These are phyloP conservation scores for Cyamopsis tetragonoloba DNA, from an alignment of 306 rosid genomes.

Conservation along the genomic window DNA sequence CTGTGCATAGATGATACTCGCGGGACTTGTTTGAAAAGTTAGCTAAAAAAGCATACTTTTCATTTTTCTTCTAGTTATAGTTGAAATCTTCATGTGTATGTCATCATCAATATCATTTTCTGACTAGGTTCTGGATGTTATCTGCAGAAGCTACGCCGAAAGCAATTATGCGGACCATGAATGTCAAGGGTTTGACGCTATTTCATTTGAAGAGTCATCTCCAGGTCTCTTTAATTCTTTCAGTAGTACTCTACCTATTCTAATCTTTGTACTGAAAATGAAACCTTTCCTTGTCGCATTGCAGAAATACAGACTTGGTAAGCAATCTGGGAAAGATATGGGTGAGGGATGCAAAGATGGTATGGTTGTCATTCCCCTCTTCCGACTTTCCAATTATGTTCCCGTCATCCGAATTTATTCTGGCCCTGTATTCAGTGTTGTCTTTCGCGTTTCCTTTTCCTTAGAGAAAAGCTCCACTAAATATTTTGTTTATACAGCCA, in stretches of 20 bases:
- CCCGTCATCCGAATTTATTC: slow-evolving; percentile 19
- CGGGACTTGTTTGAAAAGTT: slow-evolving; percentile 16
- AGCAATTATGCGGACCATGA: slow-evolving; percentile 99
- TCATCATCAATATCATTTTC: slow-evolving; percentile 28
- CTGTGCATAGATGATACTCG: neutral
- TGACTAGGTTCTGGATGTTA: slow-evolving; percentile 35
- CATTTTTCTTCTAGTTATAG: neutral
- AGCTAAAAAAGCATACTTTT: slow-evolving; percentile 7
- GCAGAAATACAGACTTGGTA: slow-evolving; percentile 97
- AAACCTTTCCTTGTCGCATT: slow-evolving; percentile 33
- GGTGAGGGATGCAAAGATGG: slow-evolving; percentile 89
- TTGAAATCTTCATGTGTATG: neutral
- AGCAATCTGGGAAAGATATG: slow-evolving; percentile 95
- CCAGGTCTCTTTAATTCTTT: slow-evolving; percentile 55
- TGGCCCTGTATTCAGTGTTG: neutral
- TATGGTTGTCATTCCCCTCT: slow-evolving; percentile 39
- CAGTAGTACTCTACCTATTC: neutral
- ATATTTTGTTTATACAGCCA: slow-evolving; percentile 1
- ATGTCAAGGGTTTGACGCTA: slow-evolving; percentile 95
- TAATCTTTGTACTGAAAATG: slow-evolving; percentile 16
- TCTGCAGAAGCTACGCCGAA: slow-evolving; percentile 98
- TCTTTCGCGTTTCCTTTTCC: neutral
- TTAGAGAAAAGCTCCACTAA: neutral
- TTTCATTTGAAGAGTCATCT: slow-evolving; percentile 99
- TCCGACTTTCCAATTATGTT: slow-evolving; percentile 26